Percentiles rank a stretch among this genome's conserved stretches.
phyloP scores from a whole-genome alignment of 305 asterid species.

The Fraxinus nigra region DNA sequence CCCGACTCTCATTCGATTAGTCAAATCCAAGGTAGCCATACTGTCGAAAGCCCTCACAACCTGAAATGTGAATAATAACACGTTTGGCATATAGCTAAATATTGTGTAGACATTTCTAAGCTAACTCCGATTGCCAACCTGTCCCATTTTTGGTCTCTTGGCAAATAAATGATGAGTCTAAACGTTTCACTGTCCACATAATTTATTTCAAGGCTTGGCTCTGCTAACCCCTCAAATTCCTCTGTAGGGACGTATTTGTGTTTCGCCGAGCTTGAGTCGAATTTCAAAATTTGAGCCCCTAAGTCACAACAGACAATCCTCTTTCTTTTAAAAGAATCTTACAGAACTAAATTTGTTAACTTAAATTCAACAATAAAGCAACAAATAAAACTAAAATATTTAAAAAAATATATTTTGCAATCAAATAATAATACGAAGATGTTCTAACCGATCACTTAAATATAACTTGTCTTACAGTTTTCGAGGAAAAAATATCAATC shows the following conservation, averaged over 20 bases:
- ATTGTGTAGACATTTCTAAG: neutral
- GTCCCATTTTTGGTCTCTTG: constrained; percentile 86
- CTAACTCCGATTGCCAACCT: constrained; percentile 33
- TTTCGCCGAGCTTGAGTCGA: constrained; percentile 75
- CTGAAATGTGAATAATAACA: constrained; percentile 29
- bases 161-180: constrained; percentile 57
- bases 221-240: constrained; percentile 52
- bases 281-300: neutral
- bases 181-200: constrained; percentile 57
- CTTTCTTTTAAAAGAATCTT: neutral
- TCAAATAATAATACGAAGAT: no score
- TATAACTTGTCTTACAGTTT: no score
- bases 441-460: no score
- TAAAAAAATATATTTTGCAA: no score
- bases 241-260: no score
- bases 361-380: no score
- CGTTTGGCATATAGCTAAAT: no score
- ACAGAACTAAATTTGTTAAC: no score
- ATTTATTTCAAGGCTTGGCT: constrained; percentile 60
- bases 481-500: no score
- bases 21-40: constrained; percentile 47
- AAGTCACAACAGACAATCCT: no score
- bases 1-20: constrained; percentile 78
- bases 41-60: constrained; percentile 72
- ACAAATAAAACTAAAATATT: no score